These are phyloP conservation scores for Hypoxylon intermedium DNA, from an alignment of 495 filamentous ascomycete species.

Conservation along the genomic window DNA sequence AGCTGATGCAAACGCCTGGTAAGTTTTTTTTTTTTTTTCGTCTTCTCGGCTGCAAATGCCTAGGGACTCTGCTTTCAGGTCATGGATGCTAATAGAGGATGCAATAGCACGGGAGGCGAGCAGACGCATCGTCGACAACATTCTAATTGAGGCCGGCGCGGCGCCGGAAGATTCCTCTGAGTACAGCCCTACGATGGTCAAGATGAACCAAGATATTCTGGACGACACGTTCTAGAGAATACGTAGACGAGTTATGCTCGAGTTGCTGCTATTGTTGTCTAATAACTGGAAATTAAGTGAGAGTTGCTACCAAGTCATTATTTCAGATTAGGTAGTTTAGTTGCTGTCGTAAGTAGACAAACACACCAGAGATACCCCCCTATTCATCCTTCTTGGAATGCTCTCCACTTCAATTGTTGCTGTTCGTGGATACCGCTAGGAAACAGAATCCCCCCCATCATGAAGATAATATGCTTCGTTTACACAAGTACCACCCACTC, in stretches of 20 bases:
- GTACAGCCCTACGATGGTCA: constrained; percentile 78
- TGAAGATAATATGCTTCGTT: too few relatives aligned
- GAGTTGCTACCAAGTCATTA: not conserved
- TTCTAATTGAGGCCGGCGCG: constrained; percentile 85
- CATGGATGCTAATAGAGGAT: constrained; percentile 12
- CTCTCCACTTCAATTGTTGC: not conserved
- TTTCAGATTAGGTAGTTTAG: not conserved
- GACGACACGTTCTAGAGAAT: constrained; percentile 74
- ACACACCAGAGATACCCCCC: constrained; percentile 33
- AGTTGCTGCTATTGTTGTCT: not conserved
- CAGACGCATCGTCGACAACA: constrained; percentile 87
- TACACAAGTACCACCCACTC: too few relatives aligned
- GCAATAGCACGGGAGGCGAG: constrained; percentile 82
- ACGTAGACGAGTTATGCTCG: not conserved
- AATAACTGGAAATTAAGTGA: not conserved
- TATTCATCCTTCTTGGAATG: too few relatives aligned
- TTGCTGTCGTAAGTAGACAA: constrained; percentile 25
- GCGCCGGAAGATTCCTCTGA: constrained; percentile 61
- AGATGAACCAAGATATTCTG: constrained; percentile 67
- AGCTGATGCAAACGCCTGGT: constrained; percentile 91
- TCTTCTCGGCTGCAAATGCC: too few relatives aligned
- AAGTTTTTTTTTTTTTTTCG: constrained; percentile 33
- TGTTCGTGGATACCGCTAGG: not conserved
- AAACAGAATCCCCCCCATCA: not conserved
- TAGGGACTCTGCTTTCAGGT: too few relatives aligned